phyloP scores from a whole-genome alignment of 1,139 yeast species.

The Lodderomyces pseudojiufengensis region DNA sequence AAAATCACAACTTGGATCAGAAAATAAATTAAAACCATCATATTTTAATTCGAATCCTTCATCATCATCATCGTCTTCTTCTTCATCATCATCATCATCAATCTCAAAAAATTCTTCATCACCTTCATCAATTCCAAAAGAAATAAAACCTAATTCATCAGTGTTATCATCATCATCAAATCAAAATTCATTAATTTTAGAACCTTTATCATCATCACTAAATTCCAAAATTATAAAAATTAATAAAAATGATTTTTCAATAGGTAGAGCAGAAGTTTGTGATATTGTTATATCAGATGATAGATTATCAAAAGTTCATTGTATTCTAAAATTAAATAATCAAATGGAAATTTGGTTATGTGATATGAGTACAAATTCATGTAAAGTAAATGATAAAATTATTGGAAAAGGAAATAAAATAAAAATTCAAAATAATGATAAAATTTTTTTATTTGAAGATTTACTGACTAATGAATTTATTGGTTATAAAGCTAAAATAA shows the following conservation, averaged over 20 bases:
- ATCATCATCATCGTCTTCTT: too few relatives aligned
- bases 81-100: too few relatives aligned
- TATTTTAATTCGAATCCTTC: too few relatives aligned
- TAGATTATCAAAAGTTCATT: slow-evolving; percentile 80
- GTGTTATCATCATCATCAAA: too few relatives aligned
- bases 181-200: slow-evolving; percentile 23
- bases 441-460: slow-evolving; percentile 63
- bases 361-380: slow-evolving; percentile 77
- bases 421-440: slow-evolving; percentile 61
- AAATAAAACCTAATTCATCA: too few relatives aligned
- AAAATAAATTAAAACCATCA: slow-evolving; percentile 6
- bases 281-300: slow-evolving; percentile 62
- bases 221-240: slow-evolving; percentile 47
- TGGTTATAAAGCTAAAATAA: slow-evolving; percentile 47
- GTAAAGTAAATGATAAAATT: slow-evolving; percentile 59
- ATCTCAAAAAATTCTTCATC: too few relatives aligned
- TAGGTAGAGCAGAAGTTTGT: slow-evolving; percentile 63
- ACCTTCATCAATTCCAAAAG: too few relatives aligned
- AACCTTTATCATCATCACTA: slow-evolving; percentile 30
- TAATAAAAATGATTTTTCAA: slow-evolving; percentile 58
- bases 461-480: slow-evolving; percentile 45
- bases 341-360: slow-evolving; percentile 73
- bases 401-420: slow-evolving; percentile 63
- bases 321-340: slow-evolving; percentile 51
- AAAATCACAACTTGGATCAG: background rate